Conservation (phyloP, 2,329 filamentous ascomycete species). For the Macroventuria anomochaeta region DNA sequence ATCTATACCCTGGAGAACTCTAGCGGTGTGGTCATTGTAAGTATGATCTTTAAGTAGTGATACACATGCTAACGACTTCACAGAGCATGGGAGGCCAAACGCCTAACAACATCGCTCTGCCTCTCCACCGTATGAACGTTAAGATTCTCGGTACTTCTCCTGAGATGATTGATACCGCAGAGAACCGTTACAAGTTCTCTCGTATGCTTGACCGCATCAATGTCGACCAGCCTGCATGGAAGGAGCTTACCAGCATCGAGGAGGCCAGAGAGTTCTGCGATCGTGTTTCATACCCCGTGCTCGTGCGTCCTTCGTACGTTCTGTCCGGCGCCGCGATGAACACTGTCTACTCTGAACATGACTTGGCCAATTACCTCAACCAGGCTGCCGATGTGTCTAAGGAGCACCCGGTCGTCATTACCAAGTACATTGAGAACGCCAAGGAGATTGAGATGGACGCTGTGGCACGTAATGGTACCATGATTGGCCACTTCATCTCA, state of each 20-base stretch:
- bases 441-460: slow-evolving; percentile 99
- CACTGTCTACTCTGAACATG: slow-evolving; percentile 95
- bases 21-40: slow-evolving; percentile 76
- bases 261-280: slow-evolving; percentile 88
- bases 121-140: slow-evolving; percentile 85
- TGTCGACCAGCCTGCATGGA: slow-evolving; percentile 97
- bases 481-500: slow-evolving; percentile 95
- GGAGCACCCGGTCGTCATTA: slow-evolving; percentile 97
- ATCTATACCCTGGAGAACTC: slow-evolving; percentile 89
- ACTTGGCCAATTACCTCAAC: slow-evolving; percentile 84
- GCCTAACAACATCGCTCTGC: slow-evolving; percentile 95
- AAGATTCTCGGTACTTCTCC: slow-evolving; percentile 94
- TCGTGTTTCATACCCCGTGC: slow-evolving; percentile 87
- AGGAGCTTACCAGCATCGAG: slow-evolving; percentile 92
- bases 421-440: slow-evolving; percentile 98
- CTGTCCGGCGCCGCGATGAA: slow-evolving; percentile 98
- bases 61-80: background rate
- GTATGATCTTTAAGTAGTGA: background rate
- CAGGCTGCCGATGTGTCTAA: slow-evolving; percentile 93
- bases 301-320: slow-evolving; percentile 95
- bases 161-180: slow-evolving; percentile 97
- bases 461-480: slow-evolving; percentile 85
- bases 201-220: slow-evolving; percentile 94
- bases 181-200: slow-evolving; percentile 98
- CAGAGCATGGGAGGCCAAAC: slow-evolving; percentile 93